A percentile compares a stretch with the other conserved stretches of the same genome.
These are phyloP conservation scores for Exophiala sp. DNA, from an alignment of 2,329 filamentous ascomycete genomes.

Conservation along the genomic window DNA sequence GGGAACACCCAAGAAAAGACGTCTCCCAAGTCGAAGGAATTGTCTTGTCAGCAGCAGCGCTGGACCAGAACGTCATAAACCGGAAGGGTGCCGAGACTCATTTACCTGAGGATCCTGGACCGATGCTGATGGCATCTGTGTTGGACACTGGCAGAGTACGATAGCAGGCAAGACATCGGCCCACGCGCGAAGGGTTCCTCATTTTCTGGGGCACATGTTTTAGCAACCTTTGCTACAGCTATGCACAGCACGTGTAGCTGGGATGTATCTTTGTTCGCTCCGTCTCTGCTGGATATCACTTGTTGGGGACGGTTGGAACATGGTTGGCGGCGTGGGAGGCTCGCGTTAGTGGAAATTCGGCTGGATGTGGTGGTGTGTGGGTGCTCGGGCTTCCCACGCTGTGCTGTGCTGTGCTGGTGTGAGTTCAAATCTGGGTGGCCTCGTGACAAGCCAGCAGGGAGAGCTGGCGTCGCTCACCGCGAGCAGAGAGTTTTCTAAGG, in stretches of 20 bases:
- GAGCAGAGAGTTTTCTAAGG: neutral
- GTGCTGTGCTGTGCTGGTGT: neutral
- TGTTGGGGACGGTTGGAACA: too few species aligned
- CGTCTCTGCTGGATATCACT: neutral
- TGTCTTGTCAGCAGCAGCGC: too few species aligned
- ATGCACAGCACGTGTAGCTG: neutral
- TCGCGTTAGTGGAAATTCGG: constrained; percentile 13
- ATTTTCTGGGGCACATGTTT: too few species aligned
- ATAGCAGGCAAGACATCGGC: neutral
- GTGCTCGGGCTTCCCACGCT: neutral
- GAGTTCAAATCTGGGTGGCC: neutral
- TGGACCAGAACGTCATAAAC: too few species aligned
- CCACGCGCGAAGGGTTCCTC: neutral
- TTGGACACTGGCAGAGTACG: neutral
- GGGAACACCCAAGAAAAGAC: neutral
- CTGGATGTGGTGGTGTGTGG: constrained; percentile 5
- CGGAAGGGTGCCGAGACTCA: neutral
- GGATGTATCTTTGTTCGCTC: neutral
- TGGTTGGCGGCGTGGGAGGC: constrained; percentile 12
- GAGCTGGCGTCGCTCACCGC: neutral
- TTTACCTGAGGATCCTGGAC: neutral
- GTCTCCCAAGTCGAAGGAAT: too few species aligned
- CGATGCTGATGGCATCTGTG: neutral
- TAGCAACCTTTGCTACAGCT: too few species aligned
- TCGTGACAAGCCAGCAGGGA: neutral